Base-by-base conservation (phyloP, 176 grass and related monocot genomes). In the Alopecurus myosuroides region DNA sequence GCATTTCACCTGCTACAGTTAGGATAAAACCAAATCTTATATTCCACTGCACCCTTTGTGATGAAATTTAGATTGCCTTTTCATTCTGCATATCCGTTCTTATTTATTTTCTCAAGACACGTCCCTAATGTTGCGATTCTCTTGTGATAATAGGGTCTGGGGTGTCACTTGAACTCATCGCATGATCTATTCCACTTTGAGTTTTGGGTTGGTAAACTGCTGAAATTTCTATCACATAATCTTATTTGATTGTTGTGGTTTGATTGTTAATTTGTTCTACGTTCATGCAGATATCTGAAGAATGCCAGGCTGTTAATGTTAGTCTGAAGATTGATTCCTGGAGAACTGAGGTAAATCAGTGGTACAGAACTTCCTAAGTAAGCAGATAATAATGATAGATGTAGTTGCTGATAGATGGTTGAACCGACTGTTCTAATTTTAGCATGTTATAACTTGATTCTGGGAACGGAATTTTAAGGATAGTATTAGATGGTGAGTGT, bases 181-280 rank as follows among this genome's bases (percentile, higher is more conserved):
- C 97, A 98, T 88, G 91, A 95, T 80, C 77, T 94, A 53, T 94
- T 98, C 88, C 87, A 88, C 82, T 98, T 89, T 91, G 93, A 96
- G 78, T 96, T 98, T 76, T 92, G 84, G 97, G 97, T 99, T 89
- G 86, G 97, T 96, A 86, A 92, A 87, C 84, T 79, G 87, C 78
- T 87, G 35, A 15, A 86, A 79, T 90, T 85, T 87, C 39, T 46
- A 44, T 82, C 40, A 6, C 10, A 39, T 70, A 74, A 71, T 48
- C 8, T 45, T 31, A 40, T 45, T 78, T 80, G 30, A 85, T 80
- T 42, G 14, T 85, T 62, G 37, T 76, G 73, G 44, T 70, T 83
- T 46, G 55, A 61, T 81, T 74, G 31, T 86, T 61, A 45, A 50
- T 65, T 86, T 17, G 31, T 70, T 87, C 31, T 77, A 36, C 61